Evolutionary conservation across 768 basidiomycete genomes (phyloP), one percentile per base, ranked within the genome.

Genomic region (Naganishia onofrii): DNA sequence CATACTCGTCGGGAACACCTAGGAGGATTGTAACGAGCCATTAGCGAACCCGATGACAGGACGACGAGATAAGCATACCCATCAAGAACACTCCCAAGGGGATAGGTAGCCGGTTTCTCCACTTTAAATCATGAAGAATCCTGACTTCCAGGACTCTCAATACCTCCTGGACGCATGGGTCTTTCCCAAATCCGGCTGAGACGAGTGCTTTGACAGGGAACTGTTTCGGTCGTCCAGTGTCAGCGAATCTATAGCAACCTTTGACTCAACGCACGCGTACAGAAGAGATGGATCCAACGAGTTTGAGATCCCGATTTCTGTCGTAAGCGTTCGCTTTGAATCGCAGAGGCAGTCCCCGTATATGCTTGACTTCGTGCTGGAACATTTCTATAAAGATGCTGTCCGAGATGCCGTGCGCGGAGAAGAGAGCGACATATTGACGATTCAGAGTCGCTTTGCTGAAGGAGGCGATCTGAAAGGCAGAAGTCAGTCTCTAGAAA

Each of bases 391-490:
- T 51, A 51, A 80, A 73, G 51, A 77, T 66, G 5, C 72, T 32
- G 12, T 73, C 72, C 3, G 75, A 73, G 0, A 80, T 72, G 3
- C 79, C 78, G 46, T 77, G 76, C 0, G 73, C 75, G 23, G 73
- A 74, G 74, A 81, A 76, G 53, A 81, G 74, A 29, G 75, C 74
- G 75, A 81, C 78, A 72, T 79, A 81, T 66, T 81, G 80, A 28
- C 80, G 67, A 66, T 81, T 79, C 63, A 81, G 65, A 66, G 77
- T 77, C 6, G 80, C 80, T 15, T 28, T 26, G 29, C 29, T 34
- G 29, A 32, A 52, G 26, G n/a, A 32, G 9, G 63, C 32, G 23
- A 26, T 36, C 29, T 52, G 8, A 13, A 28, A 19, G 7, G 44
- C 36, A 23, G 29, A 46, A 26, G 54, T 53, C 48, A 26, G 28